Base-by-base conservation (phyloP, 352 stramenopile species). In the Globisporangium perplexum region DNA sequence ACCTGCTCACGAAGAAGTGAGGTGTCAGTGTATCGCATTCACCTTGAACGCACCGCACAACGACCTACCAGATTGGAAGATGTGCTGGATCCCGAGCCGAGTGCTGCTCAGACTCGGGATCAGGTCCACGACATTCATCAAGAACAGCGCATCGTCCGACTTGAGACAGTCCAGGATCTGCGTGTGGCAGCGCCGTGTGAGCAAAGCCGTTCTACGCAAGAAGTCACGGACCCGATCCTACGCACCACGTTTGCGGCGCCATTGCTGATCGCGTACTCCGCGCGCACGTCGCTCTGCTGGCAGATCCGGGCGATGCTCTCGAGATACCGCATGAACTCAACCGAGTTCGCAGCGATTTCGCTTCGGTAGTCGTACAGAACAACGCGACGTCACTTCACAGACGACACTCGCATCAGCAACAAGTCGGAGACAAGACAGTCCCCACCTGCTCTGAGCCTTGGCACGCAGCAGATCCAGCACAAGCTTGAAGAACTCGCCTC, bases 121-220 rank as follows among this genome's bases (percentile, higher is more conserved):
- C 47, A 94, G 65, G 54, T 94, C 84, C 14, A 93, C 65, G 20
- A 94, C 66, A 47, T 90, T 94, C 80, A 94, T 87, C 58, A 91
- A 59, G 53, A 93, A 91, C 20, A 94, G 60, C 6, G 77, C 61
- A 47, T 94, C 84, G n/a, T 77, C 70, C 10, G 82, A 90, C 59
- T 86, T 74, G 33, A 94, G 63, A 38, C 78, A 82, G 26, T 81
- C 62, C 35, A 94, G 48, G 55, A 94, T 70, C 84, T 93, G 48
- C 15, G n/a, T n/a, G n/a, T n/a, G 3, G 15, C 26, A 15, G 5
- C 18, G 24, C 23, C 4, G 4, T 23, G 44, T 36, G 23, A 49
- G n/a, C 2, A 39, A 51, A 41, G 18, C 14, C 1, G 7, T 35
- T 35, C 30, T 31, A 8, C 28, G 4, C 6, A 4, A 8, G 28